Conservation (phyloP, 192 early-diverging fungal species). For the Podila minutissima region DNA sequence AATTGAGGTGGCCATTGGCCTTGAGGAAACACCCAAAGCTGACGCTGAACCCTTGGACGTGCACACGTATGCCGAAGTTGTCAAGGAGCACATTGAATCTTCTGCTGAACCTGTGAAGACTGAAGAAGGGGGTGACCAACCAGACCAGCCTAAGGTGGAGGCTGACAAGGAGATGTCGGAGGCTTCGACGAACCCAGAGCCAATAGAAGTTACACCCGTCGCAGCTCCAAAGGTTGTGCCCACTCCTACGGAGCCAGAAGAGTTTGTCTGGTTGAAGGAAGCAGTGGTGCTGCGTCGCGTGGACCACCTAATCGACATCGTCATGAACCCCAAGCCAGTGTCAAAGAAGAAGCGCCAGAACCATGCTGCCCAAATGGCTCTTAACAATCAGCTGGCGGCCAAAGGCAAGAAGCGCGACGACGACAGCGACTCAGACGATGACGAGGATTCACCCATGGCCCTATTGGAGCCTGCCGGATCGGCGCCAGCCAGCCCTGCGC, state of each 20-base stretch:
- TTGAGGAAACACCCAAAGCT: background rate
- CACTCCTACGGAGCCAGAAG: slow-evolving; percentile 35
- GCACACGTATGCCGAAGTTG: background rate
- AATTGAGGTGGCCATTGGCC: background rate
- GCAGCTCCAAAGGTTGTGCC: background rate
- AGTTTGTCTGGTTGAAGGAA: slow-evolving; percentile 65
- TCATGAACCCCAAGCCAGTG: slow-evolving; percentile 59
- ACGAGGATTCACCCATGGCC: slow-evolving; percentile 7
- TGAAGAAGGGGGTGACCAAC: background rate
- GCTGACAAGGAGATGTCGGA: background rate
- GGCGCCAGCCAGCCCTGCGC: slow-evolving; percentile 24
- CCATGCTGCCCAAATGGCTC: slow-evolving; percentile 42
- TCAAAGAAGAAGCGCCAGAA: slow-evolving; percentile 50
- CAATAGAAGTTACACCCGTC: background rate
- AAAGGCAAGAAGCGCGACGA: slow-evolving; percentile 20
- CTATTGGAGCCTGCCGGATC: slow-evolving; percentile 3
- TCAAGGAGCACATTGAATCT: background rate
- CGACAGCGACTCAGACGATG: slow-evolving; percentile 18
- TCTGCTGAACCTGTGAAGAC: background rate
- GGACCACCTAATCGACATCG: slow-evolving; percentile 61
- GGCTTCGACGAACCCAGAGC: background rate
- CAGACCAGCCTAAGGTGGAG: background rate
- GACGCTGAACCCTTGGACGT: background rate
- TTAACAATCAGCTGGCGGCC: slow-evolving; percentile 39
- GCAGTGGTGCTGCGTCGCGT: slow-evolving; percentile 62